phyloP scores from a whole-genome alignment of 1,139 yeast species.

The Candida sp. region DNA sequence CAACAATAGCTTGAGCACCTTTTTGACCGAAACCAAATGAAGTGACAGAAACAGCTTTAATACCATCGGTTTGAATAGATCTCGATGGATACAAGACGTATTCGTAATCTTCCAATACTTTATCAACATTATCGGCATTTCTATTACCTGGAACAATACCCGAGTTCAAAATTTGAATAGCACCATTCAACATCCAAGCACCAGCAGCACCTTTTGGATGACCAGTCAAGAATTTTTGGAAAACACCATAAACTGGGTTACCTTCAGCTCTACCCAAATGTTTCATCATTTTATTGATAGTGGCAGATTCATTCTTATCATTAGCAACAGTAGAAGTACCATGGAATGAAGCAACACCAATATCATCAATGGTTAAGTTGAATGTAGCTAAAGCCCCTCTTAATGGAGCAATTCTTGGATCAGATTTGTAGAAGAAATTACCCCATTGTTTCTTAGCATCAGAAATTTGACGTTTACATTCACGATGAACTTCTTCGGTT shows the following conservation, averaged over 20 bases:
- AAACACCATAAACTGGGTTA: constrained; percentile 95
- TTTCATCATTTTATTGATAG: constrained; percentile 86
- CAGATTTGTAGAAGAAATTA: constrained; percentile 87
- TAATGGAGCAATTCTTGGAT: constrained; percentile 93
- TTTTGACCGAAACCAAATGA: constrained; percentile 99
- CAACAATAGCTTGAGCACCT: constrained; percentile 93
- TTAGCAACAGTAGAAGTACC: constrained; percentile 99
- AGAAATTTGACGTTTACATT: constrained; percentile 79
- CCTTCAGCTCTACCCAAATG: constrained; percentile 98
- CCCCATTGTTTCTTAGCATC: constrained; percentile 96
- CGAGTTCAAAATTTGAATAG: constrained; percentile 83
- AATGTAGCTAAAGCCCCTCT: constrained; percentile 96
- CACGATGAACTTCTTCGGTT: constrained; percentile 82
- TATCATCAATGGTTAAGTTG: constrained; percentile 89
- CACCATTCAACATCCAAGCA: constrained; percentile 99
- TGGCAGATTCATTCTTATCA: constrained; percentile 95
- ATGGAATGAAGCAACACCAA: constrained; percentile 98
- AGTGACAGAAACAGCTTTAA: constrained; percentile 95
- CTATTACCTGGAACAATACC: constrained; percentile 99
- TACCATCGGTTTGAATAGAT: constrained; percentile 91
- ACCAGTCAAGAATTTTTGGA: constrained; percentile 98
- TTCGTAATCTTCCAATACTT: constrained; percentile 75
- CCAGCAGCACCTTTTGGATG: constrained; percentile 99
- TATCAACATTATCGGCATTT: constrained; percentile 96
- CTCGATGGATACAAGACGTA: constrained; percentile 93